A percentile compares a stretch with the other conserved stretches of the same genome.
Conservation (phyloP, 2,329 filamentous ascomycete species). For the Stagonosporopsis vannaccii region DNA sequence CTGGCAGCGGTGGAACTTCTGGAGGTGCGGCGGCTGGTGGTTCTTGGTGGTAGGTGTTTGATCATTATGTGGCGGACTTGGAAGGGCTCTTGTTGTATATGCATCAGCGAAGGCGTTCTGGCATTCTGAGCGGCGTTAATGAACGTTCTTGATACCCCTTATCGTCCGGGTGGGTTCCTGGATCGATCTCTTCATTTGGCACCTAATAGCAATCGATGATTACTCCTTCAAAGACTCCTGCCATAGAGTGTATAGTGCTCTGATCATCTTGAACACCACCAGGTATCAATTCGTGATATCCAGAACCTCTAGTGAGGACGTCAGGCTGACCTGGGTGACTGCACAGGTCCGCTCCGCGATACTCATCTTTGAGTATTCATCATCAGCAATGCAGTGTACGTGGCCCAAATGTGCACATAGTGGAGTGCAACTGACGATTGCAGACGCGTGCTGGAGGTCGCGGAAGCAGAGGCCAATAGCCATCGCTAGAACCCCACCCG, state of each 20-base stretch:
- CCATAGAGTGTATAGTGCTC: neutral
- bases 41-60: neutral
- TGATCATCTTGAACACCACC: neutral
- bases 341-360: too few relatives aligned
- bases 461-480: slow-evolving; percentile 3
- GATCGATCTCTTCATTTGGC: neutral
- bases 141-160: neutral
- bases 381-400: neutral
- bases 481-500: slow-evolving; percentile 3
- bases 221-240: neutral
- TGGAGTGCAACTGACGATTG: slow-evolving; percentile 4
- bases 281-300: neutral
- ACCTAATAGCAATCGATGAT: neutral
- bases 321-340: neutral
- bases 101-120: neutral
- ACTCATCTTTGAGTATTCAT: too few relatives aligned
- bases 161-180: neutral
- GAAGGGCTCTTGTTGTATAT: too few relatives aligned
- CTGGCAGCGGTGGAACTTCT: neutral
- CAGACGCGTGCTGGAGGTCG: neutral
- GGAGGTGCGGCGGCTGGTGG: neutral
- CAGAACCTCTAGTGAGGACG: neutral
- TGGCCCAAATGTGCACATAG: neutral
- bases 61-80: too few relatives aligned
- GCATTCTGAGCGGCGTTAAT: too few relatives aligned